A percentile compares a stretch with the other conserved stretches of the same genome.
phyloP scores from a whole-genome alignment of 148 eudicot genomes.

The Dianthus caryophyllus region DNA sequence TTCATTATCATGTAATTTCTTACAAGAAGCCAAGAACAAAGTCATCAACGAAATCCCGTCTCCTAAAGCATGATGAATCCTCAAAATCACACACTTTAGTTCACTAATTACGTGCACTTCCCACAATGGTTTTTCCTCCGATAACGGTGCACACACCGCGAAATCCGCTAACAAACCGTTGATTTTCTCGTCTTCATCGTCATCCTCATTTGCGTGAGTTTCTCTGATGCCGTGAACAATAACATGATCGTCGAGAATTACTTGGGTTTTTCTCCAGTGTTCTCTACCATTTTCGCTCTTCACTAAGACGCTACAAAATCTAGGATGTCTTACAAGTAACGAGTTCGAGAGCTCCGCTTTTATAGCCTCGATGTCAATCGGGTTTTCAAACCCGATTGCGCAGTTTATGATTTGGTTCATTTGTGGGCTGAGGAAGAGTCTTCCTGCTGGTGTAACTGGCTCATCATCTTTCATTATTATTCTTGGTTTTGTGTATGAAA shows the following conservation, averaged over 20 bases:
- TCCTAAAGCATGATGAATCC: conserved; percentile 74
- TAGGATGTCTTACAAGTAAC: conserved; percentile 48
- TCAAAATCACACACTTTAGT: conserved; percentile 37
- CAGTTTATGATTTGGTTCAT: conserved; percentile 45
- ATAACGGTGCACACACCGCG: conserved; percentile 46
- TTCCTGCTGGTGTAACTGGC: conserved; percentile 19
- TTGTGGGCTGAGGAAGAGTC: conserved; percentile 33
- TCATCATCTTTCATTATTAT: too few species aligned
- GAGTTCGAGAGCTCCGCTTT: conserved; percentile 36
- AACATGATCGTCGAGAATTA: conserved; percentile 63
- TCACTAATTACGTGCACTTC: conserved; percentile 49
- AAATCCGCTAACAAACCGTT: conserved; percentile 50
- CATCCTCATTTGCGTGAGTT: not conserved
- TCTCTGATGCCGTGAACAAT: conserved; percentile 17
- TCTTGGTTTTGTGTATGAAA: too few species aligned
- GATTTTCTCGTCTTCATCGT: conserved; percentile 29
- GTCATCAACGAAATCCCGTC: conserved; percentile 78
- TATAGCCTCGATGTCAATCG: conserved; percentile 34
- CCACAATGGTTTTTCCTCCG: conserved; percentile 65
- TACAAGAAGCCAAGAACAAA: conserved; percentile 35
- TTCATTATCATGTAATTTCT: conserved; percentile 23
- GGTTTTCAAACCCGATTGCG: conserved; percentile 35
- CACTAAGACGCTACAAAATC: conserved; percentile 63
- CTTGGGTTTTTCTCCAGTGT: conserved; percentile 42
- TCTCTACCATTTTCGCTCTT: conserved; percentile 35